phyloP scores from a whole-genome alignment of 345 rosid genomes.

The Eutrema japonicum region DNA sequence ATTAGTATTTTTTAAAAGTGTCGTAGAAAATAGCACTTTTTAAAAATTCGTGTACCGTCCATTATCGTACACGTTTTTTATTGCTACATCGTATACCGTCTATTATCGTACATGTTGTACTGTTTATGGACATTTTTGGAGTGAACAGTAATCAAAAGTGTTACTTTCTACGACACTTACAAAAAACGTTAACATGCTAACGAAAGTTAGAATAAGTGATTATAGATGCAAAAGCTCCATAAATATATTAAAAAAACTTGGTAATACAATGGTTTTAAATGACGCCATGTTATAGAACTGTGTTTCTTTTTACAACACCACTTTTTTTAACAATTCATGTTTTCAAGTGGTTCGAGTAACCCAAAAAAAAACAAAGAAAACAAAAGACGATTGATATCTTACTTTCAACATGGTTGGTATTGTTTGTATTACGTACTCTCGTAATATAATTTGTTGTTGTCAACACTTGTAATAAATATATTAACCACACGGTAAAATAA shows the following conservation, averaged over 20 bases:
- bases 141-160: too few species aligned
- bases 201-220: too few species aligned
- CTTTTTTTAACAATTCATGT: neutral
- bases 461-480: neutral
- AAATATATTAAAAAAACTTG: neutral
- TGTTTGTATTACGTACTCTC: neutral
- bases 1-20: too few species aligned
- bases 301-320: neutral
- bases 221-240: too few species aligned
- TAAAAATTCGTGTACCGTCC: too few species aligned
- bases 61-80: too few species aligned
- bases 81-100: too few species aligned
- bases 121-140: too few species aligned
- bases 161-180: too few species aligned
- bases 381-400: neutral
- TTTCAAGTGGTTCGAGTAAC: neutral
- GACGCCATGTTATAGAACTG: neutral
- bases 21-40: too few species aligned
- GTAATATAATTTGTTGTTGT: neutral
- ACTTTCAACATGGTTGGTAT: slow-evolving; percentile 1
- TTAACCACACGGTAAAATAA: neutral
- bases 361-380: neutral
- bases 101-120: too few species aligned
- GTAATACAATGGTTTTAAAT: neutral
- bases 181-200: too few species aligned